Conservation (phyloP, 176 grass and related monocot species). For the Musa beccarii region DNA sequence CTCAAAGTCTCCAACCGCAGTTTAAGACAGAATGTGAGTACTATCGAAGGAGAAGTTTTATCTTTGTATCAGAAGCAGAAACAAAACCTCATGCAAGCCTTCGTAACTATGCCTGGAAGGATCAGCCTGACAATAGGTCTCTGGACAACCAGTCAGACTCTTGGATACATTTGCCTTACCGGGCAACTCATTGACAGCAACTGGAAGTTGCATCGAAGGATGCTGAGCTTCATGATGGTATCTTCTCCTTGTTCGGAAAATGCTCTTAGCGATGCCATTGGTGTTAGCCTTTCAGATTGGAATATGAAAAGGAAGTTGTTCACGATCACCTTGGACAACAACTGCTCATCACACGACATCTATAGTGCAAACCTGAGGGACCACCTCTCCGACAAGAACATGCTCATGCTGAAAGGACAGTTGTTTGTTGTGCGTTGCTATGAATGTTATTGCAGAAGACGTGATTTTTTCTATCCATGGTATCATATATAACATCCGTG, state of each 20-base stretch:
- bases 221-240: constrained; percentile 17
- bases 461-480: too few species aligned
- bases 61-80: constrained; percentile 14
- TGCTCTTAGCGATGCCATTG: constrained; percentile 13
- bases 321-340: constrained; percentile 11
- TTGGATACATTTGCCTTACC: constrained; percentile 1
- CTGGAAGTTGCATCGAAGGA: constrained; percentile 13
- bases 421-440: constrained; percentile 16
- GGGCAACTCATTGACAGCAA: constrained; percentile 12
- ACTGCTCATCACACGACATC: constrained; percentile 16
- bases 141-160: constrained; percentile 10
- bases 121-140: constrained; percentile 8
- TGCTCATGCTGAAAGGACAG: constrained; percentile 16
- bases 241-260: constrained; percentile 15
- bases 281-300: constrained; percentile 16
- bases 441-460: too few species aligned
- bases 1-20: not conserved
- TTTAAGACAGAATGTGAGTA: not conserved
- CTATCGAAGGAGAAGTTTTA: constrained; percentile 8
- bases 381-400: constrained; percentile 12
- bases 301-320: constrained; percentile 10
- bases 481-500: too few species aligned
- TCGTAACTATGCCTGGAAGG: constrained; percentile 9
- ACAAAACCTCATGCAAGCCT: not conserved
- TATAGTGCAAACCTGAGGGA: constrained; percentile 21